These are phyloP conservation scores for Botryotinia calthae DNA, from an alignment of 2,329 filamentous ascomycete genomes.

Conservation along the genomic window DNA sequence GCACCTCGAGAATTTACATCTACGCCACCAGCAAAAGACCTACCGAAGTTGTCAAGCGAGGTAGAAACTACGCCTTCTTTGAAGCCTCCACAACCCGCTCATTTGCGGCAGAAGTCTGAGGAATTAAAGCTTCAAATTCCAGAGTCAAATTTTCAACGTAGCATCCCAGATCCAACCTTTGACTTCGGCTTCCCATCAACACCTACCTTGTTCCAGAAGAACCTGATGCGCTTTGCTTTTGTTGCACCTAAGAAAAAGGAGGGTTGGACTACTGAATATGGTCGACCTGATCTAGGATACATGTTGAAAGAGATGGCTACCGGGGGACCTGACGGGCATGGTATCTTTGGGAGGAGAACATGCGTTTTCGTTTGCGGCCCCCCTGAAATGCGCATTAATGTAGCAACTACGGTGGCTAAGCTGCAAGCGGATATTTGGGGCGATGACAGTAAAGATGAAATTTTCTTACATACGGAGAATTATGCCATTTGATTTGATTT, in stretches of 20 bases:
- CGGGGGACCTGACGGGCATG: conserved; percentile 62
- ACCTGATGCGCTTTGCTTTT: conserved; percentile 86
- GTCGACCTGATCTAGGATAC: conserved; percentile 80
- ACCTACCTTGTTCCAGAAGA: conserved; percentile 85
- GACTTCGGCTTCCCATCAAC: conserved; percentile 81
- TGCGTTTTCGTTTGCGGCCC: conserved; percentile 94
- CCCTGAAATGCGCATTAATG: conserved; percentile 79
- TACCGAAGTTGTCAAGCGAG: conserved; percentile 3
- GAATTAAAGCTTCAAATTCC: conserved; percentile 32
- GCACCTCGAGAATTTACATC: conserved; percentile 24
- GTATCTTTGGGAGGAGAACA: conserved; percentile 73
- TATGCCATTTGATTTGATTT: conserved; percentile 67
- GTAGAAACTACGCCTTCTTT: conserved; percentile 9
- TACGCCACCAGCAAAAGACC: conserved; percentile 19
- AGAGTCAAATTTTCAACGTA: conserved; percentile 13
- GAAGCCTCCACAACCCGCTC: conserved; percentile 25
- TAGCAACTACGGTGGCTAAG: conserved; percentile 78
- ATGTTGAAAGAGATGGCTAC: conserved; percentile 81
- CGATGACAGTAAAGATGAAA: conserved; percentile 76
- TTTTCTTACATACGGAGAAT: conserved; percentile 93
- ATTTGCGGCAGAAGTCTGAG: conserved; percentile 26
- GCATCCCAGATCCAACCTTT: conserved; percentile 47
- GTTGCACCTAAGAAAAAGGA: conserved; percentile 67
- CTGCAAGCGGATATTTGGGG: conserved; percentile 83
- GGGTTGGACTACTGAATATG: conserved; percentile 91